A percentile compares a stretch with the other conserved stretches of the same genome.
phyloP scores from a whole-genome alignment of 1,139 yeast species.

The Candida sanyaensis region DNA sequence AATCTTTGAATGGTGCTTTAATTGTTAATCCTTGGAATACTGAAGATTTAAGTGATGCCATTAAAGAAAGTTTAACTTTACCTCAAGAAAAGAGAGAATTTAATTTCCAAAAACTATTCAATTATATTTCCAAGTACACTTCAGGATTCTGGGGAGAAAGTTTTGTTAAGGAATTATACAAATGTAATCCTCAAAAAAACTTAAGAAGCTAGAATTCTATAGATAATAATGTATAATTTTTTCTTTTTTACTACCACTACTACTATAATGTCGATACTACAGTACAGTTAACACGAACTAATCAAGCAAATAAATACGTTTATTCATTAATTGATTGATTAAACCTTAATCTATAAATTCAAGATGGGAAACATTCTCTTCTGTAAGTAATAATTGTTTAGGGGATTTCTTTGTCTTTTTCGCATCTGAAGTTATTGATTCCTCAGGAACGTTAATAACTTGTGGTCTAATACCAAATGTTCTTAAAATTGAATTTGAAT shows the following conservation, averaged over 20 bases:
- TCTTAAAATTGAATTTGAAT: slow-evolving; percentile 39
- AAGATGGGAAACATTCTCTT: slow-evolving; percentile 10
- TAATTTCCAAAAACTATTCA: slow-evolving; percentile 81
- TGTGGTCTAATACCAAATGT: slow-evolving; percentile 48
- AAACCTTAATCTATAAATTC: slow-evolving; percentile 9
- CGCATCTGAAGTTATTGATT: slow-evolving; percentile 1
- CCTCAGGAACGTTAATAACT: slow-evolving; percentile 29
- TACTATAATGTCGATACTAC: too few relatives aligned
- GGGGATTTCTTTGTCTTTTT: neutral
- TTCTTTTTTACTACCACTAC: neutral
- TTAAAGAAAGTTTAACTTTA: slow-evolving; percentile 82
- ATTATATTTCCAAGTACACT: slow-evolving; percentile 88
- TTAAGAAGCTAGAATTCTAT: neutral
- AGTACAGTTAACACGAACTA: too few relatives aligned
- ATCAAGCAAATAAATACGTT: too few relatives aligned
- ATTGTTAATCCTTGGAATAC: slow-evolving; percentile 98
- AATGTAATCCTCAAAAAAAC: slow-evolving; percentile 23
- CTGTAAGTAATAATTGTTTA: slow-evolving; percentile 9
- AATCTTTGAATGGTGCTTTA: slow-evolving; percentile 88
- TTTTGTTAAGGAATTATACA: slow-evolving; percentile 83
- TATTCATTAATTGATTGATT: too few relatives aligned
- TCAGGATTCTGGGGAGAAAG: slow-evolving; percentile 97
- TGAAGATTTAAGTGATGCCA: slow-evolving; percentile 86
- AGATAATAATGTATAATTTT: slow-evolving; percentile 1
- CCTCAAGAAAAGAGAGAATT: slow-evolving; percentile 76